Evolutionary conservation across 257 asterid species (phyloP).

Genomic region (Euphrasia confusa): DNA sequence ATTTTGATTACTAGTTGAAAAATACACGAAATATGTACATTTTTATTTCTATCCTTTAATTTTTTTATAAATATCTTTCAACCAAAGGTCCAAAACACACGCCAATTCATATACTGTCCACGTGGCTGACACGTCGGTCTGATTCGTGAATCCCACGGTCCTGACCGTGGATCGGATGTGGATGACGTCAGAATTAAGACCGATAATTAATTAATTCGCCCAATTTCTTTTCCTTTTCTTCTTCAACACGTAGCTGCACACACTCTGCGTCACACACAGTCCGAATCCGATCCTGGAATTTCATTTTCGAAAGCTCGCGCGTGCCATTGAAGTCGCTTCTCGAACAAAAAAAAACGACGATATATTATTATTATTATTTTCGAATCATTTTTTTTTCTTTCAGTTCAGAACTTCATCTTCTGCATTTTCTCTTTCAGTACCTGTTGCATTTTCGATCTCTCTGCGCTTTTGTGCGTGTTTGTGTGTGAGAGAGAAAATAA

Average conservation of each 20-base stretch:
- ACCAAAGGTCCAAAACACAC: too few species aligned
- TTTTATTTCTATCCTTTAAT: too few species aligned
- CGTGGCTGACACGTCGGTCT: slow-evolving; percentile 33
- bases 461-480: not conserved
- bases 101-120: slow-evolving; percentile 3
- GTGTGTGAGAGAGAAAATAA: slow-evolving; percentile 2
- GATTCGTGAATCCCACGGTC: slow-evolving; percentile 24
- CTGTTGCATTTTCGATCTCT: slow-evolving; percentile 25
- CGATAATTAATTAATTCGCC: too few species aligned
- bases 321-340: not conserved
- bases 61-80: too few species aligned
- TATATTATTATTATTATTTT: not conserved
- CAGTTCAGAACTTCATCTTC: too few species aligned
- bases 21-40: too few species aligned
- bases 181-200: too few species aligned
- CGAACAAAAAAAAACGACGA: not conserved
- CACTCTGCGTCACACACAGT: slow-evolving; percentile 11
- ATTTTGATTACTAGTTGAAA: too few species aligned
- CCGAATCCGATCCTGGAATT: not conserved
- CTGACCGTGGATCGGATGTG: slow-evolving; percentile 31
- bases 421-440: not conserved
- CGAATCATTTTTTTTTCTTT: too few species aligned
- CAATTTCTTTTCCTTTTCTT: too few species aligned
- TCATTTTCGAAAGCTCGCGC: not conserved
- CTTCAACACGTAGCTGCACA: slow-evolving; percentile 20